Percentiles rank a stretch among this genome's conserved stretches.
phyloP scores from a whole-genome alignment of 176 grass and related monocot species.

The Zoysia pacifica region DNA sequence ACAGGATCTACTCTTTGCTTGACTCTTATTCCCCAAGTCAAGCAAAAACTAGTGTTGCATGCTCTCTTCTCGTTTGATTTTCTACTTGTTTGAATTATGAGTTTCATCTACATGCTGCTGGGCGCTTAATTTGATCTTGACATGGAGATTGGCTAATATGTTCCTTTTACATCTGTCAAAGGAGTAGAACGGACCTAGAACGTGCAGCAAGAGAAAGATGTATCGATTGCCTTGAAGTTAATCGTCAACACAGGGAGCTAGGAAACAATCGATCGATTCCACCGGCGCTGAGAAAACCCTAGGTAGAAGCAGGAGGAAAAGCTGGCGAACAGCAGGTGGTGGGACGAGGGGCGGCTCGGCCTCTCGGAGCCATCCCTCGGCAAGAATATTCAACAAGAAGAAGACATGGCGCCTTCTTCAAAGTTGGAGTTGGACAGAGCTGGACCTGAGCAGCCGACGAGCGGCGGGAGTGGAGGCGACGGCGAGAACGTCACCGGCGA shows the following conservation, averaged over 20 bases:
- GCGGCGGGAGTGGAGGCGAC: slow-evolving; percentile 47
- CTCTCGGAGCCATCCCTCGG: slow-evolving; percentile 45
- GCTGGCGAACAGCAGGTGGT: slow-evolving; percentile 80
- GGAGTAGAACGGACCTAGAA: background rate
- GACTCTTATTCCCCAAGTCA: background rate
- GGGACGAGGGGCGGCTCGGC: slow-evolving; percentile 60
- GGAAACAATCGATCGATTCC: background rate
- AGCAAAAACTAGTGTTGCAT: background rate
- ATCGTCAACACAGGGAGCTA: background rate
- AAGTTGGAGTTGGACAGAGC: slow-evolving; percentile 25
- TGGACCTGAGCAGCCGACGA: slow-evolving; percentile 30
- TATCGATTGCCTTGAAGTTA: too few relatives aligned
- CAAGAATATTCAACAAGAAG: background rate
- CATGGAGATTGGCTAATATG: background rate
- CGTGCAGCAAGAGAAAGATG: background rate
- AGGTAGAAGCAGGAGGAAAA: slow-evolving; percentile 20
- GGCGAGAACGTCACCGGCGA: slow-evolving; percentile 50
- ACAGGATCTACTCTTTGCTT: background rate
- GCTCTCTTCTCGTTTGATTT: background rate
- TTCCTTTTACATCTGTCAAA: slow-evolving; percentile 2
- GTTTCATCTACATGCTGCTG: background rate
- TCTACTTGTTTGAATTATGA: background rate
- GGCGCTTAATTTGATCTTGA: slow-evolving; percentile 21
- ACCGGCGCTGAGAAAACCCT: background rate
- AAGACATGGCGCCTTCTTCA: slow-evolving; percentile 33